Conservation (phyloP, 176 grass and related monocot genomes). For the Pontederia crassipes region DNA sequence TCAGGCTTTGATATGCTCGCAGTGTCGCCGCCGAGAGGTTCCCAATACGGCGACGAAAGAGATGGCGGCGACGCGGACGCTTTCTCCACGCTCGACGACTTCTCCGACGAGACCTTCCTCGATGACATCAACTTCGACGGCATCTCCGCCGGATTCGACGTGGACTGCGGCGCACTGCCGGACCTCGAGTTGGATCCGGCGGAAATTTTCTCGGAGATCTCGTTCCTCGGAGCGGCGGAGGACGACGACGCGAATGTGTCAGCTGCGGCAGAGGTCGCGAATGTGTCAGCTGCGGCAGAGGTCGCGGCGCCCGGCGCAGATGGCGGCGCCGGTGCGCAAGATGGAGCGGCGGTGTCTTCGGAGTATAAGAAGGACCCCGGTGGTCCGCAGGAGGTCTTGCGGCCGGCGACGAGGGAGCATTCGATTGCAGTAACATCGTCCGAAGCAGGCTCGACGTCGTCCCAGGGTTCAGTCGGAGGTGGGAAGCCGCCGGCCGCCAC, state of each 20-base stretch:
- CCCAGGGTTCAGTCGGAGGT: conserved; percentile 33
- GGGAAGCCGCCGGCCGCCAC: conserved; percentile 22
- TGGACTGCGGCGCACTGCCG: conserved; percentile 57
- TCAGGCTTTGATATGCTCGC: neutral
- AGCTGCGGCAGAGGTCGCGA: neutral
- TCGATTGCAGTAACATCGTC: neutral
- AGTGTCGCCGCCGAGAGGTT: neutral
- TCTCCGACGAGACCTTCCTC: conserved; percentile 33
- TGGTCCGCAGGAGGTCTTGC: conserved; percentile 8
- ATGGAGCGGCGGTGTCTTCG: neutral
- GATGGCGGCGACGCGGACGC: conserved; percentile 10
- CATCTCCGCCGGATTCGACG: conserved; percentile 43
- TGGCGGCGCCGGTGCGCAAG: conserved; percentile 7
- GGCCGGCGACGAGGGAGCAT: conserved; percentile 22
- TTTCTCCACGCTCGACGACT: conserved; percentile 25
- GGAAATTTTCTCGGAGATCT: conserved; percentile 75
- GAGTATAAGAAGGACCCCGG: neutral
- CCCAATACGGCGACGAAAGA: conserved; percentile 3
- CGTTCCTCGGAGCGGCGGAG: neutral
- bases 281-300: neutral
- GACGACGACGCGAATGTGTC: neutral
- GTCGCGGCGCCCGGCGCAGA: too few relatives aligned
- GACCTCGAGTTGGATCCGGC: conserved; percentile 82
- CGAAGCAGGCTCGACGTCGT: conserved; percentile 33
- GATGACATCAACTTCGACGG: conserved; percentile 88